These are phyloP conservation scores for Pichia sp. DNA, from an alignment of 1,139 yeast species.

Conservation along the genomic window DNA sequence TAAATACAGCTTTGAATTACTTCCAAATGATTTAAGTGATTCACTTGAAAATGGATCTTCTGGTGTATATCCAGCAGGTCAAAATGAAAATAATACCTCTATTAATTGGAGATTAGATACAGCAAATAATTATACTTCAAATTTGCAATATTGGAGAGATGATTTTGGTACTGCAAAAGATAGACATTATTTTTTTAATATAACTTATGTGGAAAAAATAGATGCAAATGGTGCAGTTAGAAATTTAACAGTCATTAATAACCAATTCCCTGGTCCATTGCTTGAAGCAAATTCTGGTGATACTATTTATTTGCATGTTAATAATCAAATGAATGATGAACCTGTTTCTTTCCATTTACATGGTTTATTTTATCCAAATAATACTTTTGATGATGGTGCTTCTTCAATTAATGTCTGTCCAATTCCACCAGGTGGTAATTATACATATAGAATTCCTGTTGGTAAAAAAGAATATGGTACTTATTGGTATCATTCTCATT, in stretches of 20 bases:
- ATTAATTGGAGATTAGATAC: constrained; percentile 15
- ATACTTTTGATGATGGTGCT: constrained; percentile 41
- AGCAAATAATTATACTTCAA: constrained; percentile 14
- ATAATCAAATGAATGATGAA: constrained; percentile 25
- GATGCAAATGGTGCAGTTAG: constrained; percentile 18
- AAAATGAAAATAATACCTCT: background rate
- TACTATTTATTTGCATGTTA: constrained; percentile 30
- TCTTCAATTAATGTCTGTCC: constrained; percentile 39
- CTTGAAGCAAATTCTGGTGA: constrained; percentile 36
- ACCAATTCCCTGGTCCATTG: constrained; percentile 35
- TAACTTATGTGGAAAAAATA: constrained; percentile 9
- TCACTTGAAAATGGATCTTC: background rate
- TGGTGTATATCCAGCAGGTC: background rate
- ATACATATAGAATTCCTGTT: constrained; percentile 36
- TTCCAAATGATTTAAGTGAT: background rate
- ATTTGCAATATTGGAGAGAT: constrained; percentile 13
- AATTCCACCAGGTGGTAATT: constrained; percentile 33
- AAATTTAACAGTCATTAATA: constrained; percentile 34
- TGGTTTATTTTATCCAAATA: constrained; percentile 38
- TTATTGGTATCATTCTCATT: constrained; percentile 49
- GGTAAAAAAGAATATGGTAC: constrained; percentile 38
- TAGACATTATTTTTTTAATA: constrained; percentile 16
- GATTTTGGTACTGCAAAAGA: constrained; percentile 11
- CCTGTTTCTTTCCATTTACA: constrained; percentile 42
- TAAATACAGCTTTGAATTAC: too few species aligned